Evolutionary conservation across 495 filamentous ascomycete species (phyloP), one percentile per base, ranked within the genome.

Genomic region (Xylaria castorea): DNA sequence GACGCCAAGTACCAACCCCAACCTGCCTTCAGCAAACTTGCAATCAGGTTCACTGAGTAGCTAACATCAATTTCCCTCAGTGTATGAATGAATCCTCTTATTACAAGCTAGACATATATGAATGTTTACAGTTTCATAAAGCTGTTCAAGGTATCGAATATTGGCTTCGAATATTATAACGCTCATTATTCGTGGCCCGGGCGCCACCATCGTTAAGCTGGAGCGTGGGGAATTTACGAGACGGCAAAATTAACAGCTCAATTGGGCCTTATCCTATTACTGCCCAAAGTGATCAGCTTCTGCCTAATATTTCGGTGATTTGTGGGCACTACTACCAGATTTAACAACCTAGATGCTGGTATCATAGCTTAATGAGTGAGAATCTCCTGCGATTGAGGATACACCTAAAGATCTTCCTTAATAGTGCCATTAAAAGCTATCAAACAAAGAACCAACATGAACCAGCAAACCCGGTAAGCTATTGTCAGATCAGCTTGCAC

Each of bases 251-350:
- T 57, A 14, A 14, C 8, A 55, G 51, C 60, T 44, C n/a, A 44
- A 42, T 63, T 25, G 20, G 36, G 38, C 60, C 38, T 25, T 12
- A 27, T 2, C 44, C 22, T 27, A 27, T 63, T 63, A 4, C 38
- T 63, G 22, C 38, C 38, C 38, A 38, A 42, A 63, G n/a, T 44
- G 62, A 66, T 5, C 38, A 25, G 22, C 25, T 30, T 46, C n/a
- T 66, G 27, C 25, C 62, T 27, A 46, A 34, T n/a, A 34, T 46
- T 11, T 22, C 8, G 25, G 14, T 48, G 62, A 48, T 66, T 66
- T 66, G 42, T 66, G 42, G 42, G 40, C 27, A 66, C 62, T 40
- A 25, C 36, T 11, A 34, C 62, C 20, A 18, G 14, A 66, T 66
- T 9, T 20, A 66, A 16, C 12, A 66, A 66, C 27, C 38, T 7